phyloP scores from a whole-genome alignment of 129 eudicot species.

The Flaveria trinervia region DNA sequence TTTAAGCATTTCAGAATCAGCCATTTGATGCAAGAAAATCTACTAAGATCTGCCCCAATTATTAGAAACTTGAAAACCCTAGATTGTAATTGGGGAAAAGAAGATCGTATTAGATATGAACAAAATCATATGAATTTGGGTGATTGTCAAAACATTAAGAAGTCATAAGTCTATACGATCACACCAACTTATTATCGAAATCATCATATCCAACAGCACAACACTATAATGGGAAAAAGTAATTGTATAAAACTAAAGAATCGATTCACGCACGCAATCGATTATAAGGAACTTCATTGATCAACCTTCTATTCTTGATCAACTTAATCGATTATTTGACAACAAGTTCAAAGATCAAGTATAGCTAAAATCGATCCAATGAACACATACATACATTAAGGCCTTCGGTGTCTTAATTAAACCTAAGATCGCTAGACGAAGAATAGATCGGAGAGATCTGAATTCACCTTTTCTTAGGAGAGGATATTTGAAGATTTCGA shows the following conservation, averaged over 20 bases:
- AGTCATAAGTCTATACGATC: not conserved
- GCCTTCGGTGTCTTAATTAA: not conserved
- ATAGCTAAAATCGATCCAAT: not conserved
- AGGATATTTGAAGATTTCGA: not conserved
- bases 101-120: constrained; percentile 1
- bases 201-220: not conserved
- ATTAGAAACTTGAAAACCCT: constrained; percentile 27
- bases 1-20: not conserved
- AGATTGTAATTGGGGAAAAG: constrained; percentile 6
- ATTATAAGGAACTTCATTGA: not conserved
- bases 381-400: constrained; percentile 7
- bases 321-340: constrained; percentile 13
- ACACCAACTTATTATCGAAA: constrained; percentile 2
- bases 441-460: not conserved
- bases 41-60: constrained; percentile 8
- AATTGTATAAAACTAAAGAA: constrained; percentile 3
- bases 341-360: constrained; percentile 22
- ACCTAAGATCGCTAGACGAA: constrained; percentile 6
- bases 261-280: constrained; percentile 5
- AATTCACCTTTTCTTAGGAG: constrained; percentile 16
- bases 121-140: constrained; percentile 16
- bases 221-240: constrained; percentile 8
- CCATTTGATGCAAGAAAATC: not conserved
- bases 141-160: constrained; percentile 8
- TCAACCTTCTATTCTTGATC: constrained; percentile 29